A percentile compares a stretch with the other conserved stretches of the same genome.
Evolutionary conservation across 2,329 filamentous ascomycete genomes (phyloP).

Genomic region (Apiospora pterosperma): DNA sequence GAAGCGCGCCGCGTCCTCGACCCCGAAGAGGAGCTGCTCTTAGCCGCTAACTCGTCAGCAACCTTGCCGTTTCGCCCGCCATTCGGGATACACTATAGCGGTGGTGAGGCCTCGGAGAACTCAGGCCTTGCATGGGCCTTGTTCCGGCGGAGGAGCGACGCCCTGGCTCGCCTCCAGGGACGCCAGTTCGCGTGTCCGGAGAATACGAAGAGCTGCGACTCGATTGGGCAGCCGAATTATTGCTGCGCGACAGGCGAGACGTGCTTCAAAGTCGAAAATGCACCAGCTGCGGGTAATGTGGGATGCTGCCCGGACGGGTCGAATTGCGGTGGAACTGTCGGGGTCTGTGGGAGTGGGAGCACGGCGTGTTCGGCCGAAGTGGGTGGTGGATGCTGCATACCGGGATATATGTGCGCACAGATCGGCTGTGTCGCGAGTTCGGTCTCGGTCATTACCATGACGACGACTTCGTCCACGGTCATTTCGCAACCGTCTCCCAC

Average conservation of each 20-base stretch:
- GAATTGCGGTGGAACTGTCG: conserved; percentile 61
- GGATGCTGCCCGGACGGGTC: conserved; percentile 71
- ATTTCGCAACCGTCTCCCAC: conserved; percentile 31
- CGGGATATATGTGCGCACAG: conserved; percentile 66
- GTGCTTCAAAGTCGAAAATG: conserved; percentile 63
- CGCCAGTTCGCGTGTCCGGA: conserved; percentile 64
- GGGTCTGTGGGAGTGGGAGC: conserved; percentile 58
- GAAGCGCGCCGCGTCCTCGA: conserved; percentile 21
- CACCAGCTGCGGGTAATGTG: conserved; percentile 58
- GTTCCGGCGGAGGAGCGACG: conserved; percentile 43
- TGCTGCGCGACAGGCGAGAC: conserved; percentile 67
- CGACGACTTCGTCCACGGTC: conserved; percentile 36
- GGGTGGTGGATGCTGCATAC: conserved; percentile 74
- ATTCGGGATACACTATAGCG: conserved; percentile 45
- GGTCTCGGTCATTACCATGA: conserved; percentile 31
- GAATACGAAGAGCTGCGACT: conserved; percentile 61
- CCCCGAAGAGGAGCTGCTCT: conserved; percentile 24
- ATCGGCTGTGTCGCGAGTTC: conserved; percentile 57
- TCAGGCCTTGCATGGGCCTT: conserved; percentile 22
- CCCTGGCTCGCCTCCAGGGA: conserved; percentile 45
- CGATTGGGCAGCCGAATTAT: conserved; percentile 64
- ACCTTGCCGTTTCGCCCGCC: conserved; percentile 42
- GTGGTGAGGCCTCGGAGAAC: conserved; percentile 12
- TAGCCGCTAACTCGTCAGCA: conserved; percentile 29
- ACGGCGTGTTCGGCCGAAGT: conserved; percentile 60